Evolutionary conservation across 163 green algal genomes (phyloP), one percentile per base, ranked within the genome.

Genomic region (Chloroidium sp.): DNA sequence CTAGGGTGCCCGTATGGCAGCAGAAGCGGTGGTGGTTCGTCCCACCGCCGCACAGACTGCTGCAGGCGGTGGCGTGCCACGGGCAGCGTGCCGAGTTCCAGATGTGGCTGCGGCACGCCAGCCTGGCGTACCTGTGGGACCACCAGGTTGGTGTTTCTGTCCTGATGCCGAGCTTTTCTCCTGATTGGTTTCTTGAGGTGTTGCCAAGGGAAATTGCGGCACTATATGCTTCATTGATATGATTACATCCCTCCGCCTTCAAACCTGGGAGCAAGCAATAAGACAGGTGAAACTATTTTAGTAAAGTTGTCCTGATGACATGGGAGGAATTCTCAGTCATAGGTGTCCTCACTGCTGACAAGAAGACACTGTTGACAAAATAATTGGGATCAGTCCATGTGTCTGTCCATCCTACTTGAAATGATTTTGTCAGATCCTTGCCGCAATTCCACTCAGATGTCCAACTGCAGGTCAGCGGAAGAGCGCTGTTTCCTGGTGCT

Each of bases 71-170:
- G 2, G 62, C 13, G 1, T 3, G 8, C 36, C 61, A 67, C 2
- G 36, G 0, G 12, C 1, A 3, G 36, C 59, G 4, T 36, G 69
- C 69, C 10, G 78, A 36, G 1, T 80, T 92, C 10, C 62, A 85
- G 61, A 36, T 82, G 64, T 59, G 60, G 69, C 79, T 92, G 69
- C 59, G 59, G 8, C 76, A 77, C 64, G 76, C 86, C 2, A 60
- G 79, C 3, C 84, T 93, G 62, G 81, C 86, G 0, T 87, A 89
- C 79, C 77, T 96, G 57, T 91, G 85, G 81, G 89, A 95, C 74
- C 92, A 96, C 77, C 78, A 85, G 61, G 92, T 96, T 6, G 12
- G 75, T n/a, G 36, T 36, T 36, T 36, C 36, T 36, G 36, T 36
- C 36, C 36, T 36, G 36, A 36, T 36, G 36, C 36, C 36, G 36